Evolutionary conservation across 768 basidiomycete species (phyloP).

Genomic region (Stropharia rugosoannulata): DNA sequence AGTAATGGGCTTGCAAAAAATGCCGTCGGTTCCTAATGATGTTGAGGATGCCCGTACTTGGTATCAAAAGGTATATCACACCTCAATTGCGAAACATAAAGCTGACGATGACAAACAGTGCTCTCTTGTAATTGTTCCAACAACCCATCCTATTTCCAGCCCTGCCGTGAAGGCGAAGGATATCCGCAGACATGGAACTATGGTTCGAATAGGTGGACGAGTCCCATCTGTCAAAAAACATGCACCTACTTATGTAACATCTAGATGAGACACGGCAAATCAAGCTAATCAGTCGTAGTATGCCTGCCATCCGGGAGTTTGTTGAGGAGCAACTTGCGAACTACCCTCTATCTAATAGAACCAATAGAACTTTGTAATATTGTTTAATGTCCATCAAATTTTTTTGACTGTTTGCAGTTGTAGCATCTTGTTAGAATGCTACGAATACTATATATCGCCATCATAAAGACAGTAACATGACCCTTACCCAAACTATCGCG

Average conservation of each 20-base stretch:
- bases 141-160: conserved; percentile 54
- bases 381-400: not conserved
- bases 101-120: conserved; percentile 44
- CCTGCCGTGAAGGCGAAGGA: conserved; percentile 39
- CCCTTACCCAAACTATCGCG: no score
- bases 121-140: conserved; percentile 70
- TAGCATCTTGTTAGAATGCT: no score
- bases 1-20: conserved; percentile 64
- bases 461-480: no score
- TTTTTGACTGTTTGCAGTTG: not conserved
- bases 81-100: not conserved
- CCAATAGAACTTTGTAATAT: conserved; percentile 11
- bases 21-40: conserved; percentile 55
- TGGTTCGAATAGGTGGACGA: conserved; percentile 59
- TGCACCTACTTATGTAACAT: not conserved
- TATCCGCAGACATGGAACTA: conserved; percentile 61
- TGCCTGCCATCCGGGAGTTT: conserved; percentile 63
- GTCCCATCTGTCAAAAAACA: not conserved
- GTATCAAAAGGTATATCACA: conserved; percentile 63
- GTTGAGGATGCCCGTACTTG: conserved; percentile 60
- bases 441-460: no score
- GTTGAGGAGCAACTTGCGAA: conserved; percentile 34
- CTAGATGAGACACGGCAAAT: conserved; percentile 73
- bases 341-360: conserved; percentile 17
- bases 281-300: conserved; percentile 64